Percentiles rank a stretch among this genome's conserved stretches.
Evolutionary conservation across 2,329 filamentous ascomycete species (phyloP).

Genomic region (Cladosporium sp.): DNA sequence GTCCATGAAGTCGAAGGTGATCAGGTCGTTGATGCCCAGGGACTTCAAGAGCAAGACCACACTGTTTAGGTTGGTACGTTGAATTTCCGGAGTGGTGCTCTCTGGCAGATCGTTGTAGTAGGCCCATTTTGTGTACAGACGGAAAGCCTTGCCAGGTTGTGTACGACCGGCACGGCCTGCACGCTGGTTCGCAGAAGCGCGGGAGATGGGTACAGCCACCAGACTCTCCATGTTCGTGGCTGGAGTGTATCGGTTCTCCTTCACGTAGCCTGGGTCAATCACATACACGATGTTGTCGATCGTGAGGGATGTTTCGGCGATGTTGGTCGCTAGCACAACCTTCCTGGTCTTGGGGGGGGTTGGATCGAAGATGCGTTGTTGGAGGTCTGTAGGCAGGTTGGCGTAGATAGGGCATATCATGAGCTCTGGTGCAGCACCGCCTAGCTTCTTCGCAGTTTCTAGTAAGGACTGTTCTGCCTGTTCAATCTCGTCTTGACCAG

Average conservation of each 20-base stretch:
- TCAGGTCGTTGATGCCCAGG: conserved; percentile 85
- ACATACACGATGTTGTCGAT: conserved; percentile 97
- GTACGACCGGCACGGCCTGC: conserved; percentile 91
- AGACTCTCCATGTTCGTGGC: conserved; percentile 90
- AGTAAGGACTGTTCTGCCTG: conserved; percentile 79
- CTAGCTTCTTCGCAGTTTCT: conserved; percentile 84
- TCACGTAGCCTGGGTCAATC: conserved; percentile 92
- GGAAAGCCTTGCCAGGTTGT: conserved; percentile 87
- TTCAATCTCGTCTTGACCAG: conserved; percentile 95
- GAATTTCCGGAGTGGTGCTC: conserved; percentile 88
- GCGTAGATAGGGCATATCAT: conserved; percentile 93
- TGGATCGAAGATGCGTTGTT: conserved; percentile 91
- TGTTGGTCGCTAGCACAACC: conserved; percentile 92
- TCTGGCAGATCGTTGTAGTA: conserved; percentile 89
- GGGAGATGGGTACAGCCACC: conserved; percentile 85
- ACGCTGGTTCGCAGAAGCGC: conserved; percentile 89
- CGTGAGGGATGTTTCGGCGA: conserved; percentile 92
- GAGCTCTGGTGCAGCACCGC: conserved; percentile 79
- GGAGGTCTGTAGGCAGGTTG: conserved; percentile 85
- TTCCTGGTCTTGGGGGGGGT: conserved; percentile 84
- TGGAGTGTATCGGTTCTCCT: conserved; percentile 92
- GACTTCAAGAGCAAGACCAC: conserved; percentile 86
- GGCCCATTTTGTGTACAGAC: conserved; percentile 89
- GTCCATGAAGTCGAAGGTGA: conserved; percentile 96
- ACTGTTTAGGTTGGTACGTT: conserved; percentile 81